These are phyloP conservation scores for Boletus huronensis DNA, from an alignment of 768 basidiomycete species.

Conservation along the genomic window DNA sequence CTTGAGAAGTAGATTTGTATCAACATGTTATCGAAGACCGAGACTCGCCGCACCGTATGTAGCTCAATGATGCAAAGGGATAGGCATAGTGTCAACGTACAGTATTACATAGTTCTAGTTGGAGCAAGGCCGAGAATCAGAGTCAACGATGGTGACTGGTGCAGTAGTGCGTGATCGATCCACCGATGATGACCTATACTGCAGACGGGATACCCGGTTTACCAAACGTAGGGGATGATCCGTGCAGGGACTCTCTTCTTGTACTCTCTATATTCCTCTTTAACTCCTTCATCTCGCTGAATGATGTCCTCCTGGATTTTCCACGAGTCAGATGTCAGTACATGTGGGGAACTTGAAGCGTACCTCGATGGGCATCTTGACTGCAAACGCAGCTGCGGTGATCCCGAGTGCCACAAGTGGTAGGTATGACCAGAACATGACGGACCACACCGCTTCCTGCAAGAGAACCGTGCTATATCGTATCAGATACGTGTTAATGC, in stretches of 20 bases:
- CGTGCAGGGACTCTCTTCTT: slow-evolving; percentile 20
- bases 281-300: slow-evolving; percentile 13
- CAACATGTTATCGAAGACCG: no score
- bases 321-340: not conserved
- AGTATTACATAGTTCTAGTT: not conserved
- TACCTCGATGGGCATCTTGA: slow-evolving; percentile 32
- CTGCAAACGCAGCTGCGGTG: slow-evolving; percentile 7
- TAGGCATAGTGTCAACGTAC: not conserved
- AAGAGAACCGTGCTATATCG: slow-evolving; percentile 5
- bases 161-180: not conserved
- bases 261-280: slow-evolving; percentile 20
- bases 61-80: not conserved
- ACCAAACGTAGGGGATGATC: slow-evolving; percentile 25
- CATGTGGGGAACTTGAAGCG: not conserved
- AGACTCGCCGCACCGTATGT: not conserved
- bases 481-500: not conserved
- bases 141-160: no score
- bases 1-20: not conserved
- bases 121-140: no score
- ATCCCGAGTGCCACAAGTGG: slow-evolving; percentile 19
- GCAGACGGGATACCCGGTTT: not conserved
- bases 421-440: slow-evolving; percentile 27
- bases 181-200: not conserved
- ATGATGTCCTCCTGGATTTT: slow-evolving; percentile 23
- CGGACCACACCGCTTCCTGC: slow-evolving; percentile 8